phyloP scores from a whole-genome alignment of 306 rosid genomes.

The Trifolium subterraneum region DNA sequence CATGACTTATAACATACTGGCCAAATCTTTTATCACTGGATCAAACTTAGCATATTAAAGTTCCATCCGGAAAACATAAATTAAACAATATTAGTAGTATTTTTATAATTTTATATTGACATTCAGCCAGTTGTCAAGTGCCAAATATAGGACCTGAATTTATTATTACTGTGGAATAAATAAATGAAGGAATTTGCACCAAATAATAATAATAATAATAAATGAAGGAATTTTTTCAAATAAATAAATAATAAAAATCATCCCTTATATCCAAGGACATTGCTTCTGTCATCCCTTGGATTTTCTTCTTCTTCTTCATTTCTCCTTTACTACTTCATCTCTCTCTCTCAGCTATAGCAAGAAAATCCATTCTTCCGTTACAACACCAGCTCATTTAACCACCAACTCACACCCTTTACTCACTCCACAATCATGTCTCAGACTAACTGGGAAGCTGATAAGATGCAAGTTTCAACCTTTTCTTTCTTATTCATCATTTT shows the following conservation, averaged over 20 bases:
- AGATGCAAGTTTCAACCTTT: constrained; percentile 65
- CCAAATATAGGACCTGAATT: neutral
- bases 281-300: constrained; percentile 49
- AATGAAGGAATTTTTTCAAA: neutral
- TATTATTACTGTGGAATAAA: neutral
- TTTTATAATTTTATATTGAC: too few species aligned
- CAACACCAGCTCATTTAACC: constrained; percentile 31
- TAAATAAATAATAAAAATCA: neutral
- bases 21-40: too few species aligned
- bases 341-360: constrained; percentile 38
- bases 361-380: constrained; percentile 44
- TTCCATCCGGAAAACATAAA: too few species aligned
- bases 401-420: constrained; percentile 34
- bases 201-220: too few species aligned
- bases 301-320: constrained; percentile 37
- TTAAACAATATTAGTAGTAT: too few species aligned
- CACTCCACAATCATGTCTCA: constrained; percentile 76
- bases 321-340: neutral
- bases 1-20: too few species aligned
- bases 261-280: constrained; percentile 39
- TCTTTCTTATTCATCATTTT: neutral
- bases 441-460: constrained; percentile 99
- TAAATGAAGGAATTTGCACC: neutral
- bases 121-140: neutral
- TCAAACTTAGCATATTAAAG: too few species aligned